phyloP scores from a whole-genome alignment of 2,329 filamentous ascomycete species.

The Colletotrichum nymphaeae region DNA sequence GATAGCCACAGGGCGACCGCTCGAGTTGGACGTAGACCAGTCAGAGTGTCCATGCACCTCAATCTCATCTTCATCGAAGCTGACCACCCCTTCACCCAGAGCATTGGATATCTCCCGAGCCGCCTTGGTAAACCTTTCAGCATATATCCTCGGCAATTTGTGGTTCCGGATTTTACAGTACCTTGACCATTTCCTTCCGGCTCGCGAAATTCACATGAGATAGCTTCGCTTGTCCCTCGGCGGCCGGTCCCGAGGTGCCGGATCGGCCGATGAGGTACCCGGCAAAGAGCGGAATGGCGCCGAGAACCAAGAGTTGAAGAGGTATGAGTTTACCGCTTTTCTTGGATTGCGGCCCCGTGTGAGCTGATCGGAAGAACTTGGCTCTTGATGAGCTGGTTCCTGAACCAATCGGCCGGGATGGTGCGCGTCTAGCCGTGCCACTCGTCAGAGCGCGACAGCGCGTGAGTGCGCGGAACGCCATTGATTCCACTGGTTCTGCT shows the following conservation, averaged over 20 bases:
- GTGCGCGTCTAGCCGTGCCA: not conserved
- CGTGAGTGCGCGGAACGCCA: not conserved
- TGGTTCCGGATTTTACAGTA: not conserved
- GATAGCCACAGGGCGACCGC: constrained; percentile 72
- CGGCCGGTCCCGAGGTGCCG: not conserved
- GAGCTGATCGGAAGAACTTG: not conserved
- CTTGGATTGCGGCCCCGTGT: not conserved
- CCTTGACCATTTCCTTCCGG: constrained; percentile 7
- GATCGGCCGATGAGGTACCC: constrained; percentile 22
- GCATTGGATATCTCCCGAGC: constrained; percentile 17
- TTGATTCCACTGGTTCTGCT: not conserved
- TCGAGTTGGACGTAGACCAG: constrained; percentile 76
- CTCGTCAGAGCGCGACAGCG: not conserved
- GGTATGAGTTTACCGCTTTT: not conserved
- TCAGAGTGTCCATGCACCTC: constrained; percentile 75
- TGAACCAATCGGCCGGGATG: not conserved
- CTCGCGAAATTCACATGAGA: constrained; percentile 1
- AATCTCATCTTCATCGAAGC: constrained; percentile 72
- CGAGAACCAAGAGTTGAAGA: constrained; percentile 13
- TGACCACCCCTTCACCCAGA: constrained; percentile 70
- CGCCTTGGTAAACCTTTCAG: not conserved
- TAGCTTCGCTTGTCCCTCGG: not conserved
- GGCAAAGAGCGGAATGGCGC: constrained; percentile 8
- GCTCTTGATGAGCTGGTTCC: not conserved
- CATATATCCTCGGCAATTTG: too few relatives aligned